Percentiles rank a stretch among this genome's conserved stretches.
Conservation (phyloP, 768 basidiomycete genomes). For the Termitomyces sp. region DNA sequence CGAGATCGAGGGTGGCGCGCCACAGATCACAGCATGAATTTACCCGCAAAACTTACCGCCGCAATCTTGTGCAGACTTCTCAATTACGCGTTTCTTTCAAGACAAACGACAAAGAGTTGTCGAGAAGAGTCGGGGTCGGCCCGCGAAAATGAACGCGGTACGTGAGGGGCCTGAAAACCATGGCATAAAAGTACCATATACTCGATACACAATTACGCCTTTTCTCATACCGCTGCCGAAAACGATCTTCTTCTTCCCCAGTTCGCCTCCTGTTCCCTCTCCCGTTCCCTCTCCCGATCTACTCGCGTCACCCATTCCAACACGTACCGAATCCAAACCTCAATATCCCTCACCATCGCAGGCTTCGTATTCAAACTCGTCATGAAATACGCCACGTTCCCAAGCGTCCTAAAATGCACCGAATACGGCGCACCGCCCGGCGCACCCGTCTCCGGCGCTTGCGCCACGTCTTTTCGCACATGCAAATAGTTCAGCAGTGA, state of each 20-base stretch:
- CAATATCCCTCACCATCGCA: slow-evolving; percentile 52
- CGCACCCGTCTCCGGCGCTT: slow-evolving; percentile 30
- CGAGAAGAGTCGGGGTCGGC: neutral
- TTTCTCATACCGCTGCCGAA: no score
- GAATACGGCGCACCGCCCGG: slow-evolving; percentile 58
- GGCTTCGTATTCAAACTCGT: slow-evolving; percentile 74
- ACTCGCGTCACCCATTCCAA: slow-evolving; percentile 7
- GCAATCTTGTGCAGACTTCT: neutral
- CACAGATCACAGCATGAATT: neutral
- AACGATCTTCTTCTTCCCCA: no score
- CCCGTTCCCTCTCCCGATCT: neutral
- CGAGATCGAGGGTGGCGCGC: neutral
- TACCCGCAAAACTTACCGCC: neutral
- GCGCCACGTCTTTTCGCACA: slow-evolving; percentile 16
- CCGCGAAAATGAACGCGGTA: no score
- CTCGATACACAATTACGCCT: no score
- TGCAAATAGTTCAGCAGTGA: slow-evolving; percentile 39
- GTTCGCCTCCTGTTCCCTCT: no score
- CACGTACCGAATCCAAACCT: slow-evolving; percentile 56
- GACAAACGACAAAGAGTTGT: neutral
- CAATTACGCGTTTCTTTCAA: neutral
- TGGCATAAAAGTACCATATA: no score
- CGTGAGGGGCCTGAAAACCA: no score
- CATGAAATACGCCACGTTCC: slow-evolving; percentile 93
- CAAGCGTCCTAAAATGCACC: slow-evolving; percentile 85